Evolutionary conservation across 345 rosid species (phyloP).

Genomic region (Dimocarpus longan): DNA sequence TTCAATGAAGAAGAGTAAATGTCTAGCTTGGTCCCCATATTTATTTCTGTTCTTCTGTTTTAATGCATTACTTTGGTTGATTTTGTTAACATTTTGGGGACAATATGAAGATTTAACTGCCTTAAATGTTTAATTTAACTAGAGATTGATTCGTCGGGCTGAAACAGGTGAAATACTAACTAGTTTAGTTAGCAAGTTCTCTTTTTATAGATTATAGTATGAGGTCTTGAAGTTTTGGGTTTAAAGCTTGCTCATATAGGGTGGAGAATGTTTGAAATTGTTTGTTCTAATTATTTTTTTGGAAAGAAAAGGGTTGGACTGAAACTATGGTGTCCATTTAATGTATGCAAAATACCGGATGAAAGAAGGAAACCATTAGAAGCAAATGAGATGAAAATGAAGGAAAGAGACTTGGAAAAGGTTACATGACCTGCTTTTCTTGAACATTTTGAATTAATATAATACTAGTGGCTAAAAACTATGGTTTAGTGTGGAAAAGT

Average conservation of each 20-base stretch:
- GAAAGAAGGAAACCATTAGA: background rate
- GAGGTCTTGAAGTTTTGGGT: background rate
- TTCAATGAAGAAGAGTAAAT: background rate
- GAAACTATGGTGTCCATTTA: background rate
- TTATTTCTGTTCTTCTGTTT: background rate
- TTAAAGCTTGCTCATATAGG: background rate
- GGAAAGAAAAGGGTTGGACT: background rate
- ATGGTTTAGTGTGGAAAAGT: background rate
- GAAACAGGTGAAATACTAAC: background rate
- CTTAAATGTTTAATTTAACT: background rate
- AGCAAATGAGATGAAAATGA: background rate
- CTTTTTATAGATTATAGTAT: background rate
- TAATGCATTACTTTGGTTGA: background rate
- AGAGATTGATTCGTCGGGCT: background rate
- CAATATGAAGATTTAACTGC: background rate
- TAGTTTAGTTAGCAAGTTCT: background rate
- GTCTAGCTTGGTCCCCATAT: background rate
- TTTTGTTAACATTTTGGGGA: conserved; percentile 9
- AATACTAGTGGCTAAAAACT: conserved; percentile 7
- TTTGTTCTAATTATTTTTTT: too few relatives aligned
- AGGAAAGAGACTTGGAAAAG: background rate
- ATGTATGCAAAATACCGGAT: background rate
- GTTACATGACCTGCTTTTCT: background rate
- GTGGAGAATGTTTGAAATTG: background rate
- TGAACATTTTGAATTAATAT: conserved; percentile 1